Base-by-base conservation (phyloP, 345 rosid genomes). In the Theobroma cacao region DNA sequence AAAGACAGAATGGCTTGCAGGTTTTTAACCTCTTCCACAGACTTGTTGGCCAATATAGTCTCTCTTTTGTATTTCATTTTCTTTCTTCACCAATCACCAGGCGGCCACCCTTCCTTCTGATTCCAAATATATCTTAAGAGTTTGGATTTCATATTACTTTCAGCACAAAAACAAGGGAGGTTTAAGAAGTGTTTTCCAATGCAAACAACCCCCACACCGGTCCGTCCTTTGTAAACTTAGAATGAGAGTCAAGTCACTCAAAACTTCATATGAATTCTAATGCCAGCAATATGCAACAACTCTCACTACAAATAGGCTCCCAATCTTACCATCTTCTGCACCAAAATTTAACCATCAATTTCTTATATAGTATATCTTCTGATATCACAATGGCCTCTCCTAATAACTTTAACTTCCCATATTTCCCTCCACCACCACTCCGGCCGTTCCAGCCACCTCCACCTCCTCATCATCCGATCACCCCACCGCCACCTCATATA, bases 141-240 rank as follows among this genome's bases (percentile, higher is more conserved):
- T n/a, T n/a, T n/a, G n/a, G n/a, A n/a, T n/a, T n/a, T n/a, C n/a
- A n/a, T n/a, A n/a, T n/a, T n/a, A n/a, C n/a, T n/a, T n/a, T n/a
- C n/a, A n/a, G n/a, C n/a, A n/a, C n/a, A n/a, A n/a, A n/a, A n/a
- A n/a, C 34, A 47, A 30, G 58, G 15, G 17, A 17, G 3, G 56
- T 41, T 24, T 56, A 33, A 82, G 86, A 75, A 87, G 94, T 91
- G 90, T 83, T 84, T 89, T 88, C 74, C 79, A 91, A 86, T 88
- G 80, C 93, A 89, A 89, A 88, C 91, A 89, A 88, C 76, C 66
- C 76, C 48, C 36, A 20, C 36, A 20, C 24, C 2, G 4, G 10
- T 28, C 24, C 33, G n/a, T 24, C 9, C 10, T 66, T 82, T 34
- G 72, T 26, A 81, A 75, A 71, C 89, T 89, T 92, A 75, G 91